Base-by-base conservation (phyloP, 164 flowering plant genomes). In the Echeveria elegans region DNA sequence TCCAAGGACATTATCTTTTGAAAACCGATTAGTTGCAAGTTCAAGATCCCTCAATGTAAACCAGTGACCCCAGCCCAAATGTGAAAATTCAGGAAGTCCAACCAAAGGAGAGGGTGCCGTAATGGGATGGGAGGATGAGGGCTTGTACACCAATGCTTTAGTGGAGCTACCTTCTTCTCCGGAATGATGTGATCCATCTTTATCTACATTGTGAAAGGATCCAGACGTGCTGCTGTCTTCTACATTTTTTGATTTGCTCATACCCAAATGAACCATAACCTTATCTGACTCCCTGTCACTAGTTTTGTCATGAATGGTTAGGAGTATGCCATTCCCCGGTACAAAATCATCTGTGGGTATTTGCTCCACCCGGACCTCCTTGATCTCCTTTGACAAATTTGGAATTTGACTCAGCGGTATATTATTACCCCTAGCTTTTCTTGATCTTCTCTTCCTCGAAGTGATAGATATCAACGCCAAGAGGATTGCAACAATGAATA, bases 61-160 rank as follows among this genome's bases (percentile, higher is more conserved):
- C 97, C 97, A 91, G 65, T 91, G 96, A 38, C 97, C 97, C 97
- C 97, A 91, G 58, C 94, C 96, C 43, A 91, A 83, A 71, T 83
- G 97, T 45, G 97, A 91, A 66, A 89, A 82, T 67, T 91, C 94
- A 16, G 97, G 94, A 67, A 88, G 76, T 19, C 92, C 97, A 40
- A 75, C 72, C 48, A 86, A 74, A 63, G 96, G 92, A 36, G 96
- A 92, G 64, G 88, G 80, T 12, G 79, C 85, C 69, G 78, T 76
- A 48, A 77, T 63, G 15, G 81, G 83, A 71, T 82, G 74, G 29
- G 82, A 76, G 53, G 89, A 79, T 4, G 56, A 21, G 50, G 83
- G 76, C 62, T 71, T 76, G 63, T 71, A 70, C 1, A 64, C 67
- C 26, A 72, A 23, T 68, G 68, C 67, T 52, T 71, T 62, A 10